phyloP scores from a whole-genome alignment of 495 filamentous ascomycete genomes.

The Trichoderma gamsii region DNA sequence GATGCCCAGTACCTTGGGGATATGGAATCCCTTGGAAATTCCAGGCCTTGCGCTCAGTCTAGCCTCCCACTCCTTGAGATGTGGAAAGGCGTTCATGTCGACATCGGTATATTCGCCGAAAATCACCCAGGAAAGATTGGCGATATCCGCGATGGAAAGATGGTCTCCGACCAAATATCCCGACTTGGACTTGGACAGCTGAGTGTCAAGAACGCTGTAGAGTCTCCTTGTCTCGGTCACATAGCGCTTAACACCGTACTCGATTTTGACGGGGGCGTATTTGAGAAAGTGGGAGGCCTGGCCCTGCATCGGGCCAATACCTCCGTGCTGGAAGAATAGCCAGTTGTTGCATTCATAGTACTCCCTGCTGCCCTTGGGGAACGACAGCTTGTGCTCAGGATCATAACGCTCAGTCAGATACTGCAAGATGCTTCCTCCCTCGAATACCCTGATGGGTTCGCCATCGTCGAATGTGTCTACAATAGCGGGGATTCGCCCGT shows the following conservation, averaged over 20 bases:
- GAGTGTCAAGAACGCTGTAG: slow-evolving; percentile 71
- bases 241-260: slow-evolving; percentile 81
- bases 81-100: slow-evolving; percentile 69
- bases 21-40: slow-evolving; percentile 70
- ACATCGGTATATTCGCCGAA: slow-evolving; percentile 57
- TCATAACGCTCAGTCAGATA: slow-evolving; percentile 82
- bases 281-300: slow-evolving; percentile 83
- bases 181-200: slow-evolving; percentile 56
- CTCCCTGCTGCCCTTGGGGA: slow-evolving; percentile 66
- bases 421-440: slow-evolving; percentile 78
- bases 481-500: slow-evolving; percentile 86
- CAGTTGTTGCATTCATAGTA: slow-evolving; percentile 75
- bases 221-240: slow-evolving; percentile 72
- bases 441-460: slow-evolving; percentile 68
- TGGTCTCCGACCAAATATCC: slow-evolving; percentile 74
- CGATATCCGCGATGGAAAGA: slow-evolving; percentile 77
- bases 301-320: slow-evolving; percentile 84
- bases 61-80: slow-evolving; percentile 59
- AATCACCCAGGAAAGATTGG: slow-evolving; percentile 73
- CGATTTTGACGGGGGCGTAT: slow-evolving; percentile 80
- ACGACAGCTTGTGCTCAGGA: slow-evolving; percentile 75
- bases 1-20: slow-evolving; percentile 43
- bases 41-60: slow-evolving; percentile 58
- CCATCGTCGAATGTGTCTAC: slow-evolving; percentile 73
- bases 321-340: slow-evolving; percentile 35